Evolutionary conservation across 192 early-diverging fungal genomes (phyloP), one percentile per base, ranked within the genome.

Genomic region (Mortierella antarctica): DNA sequence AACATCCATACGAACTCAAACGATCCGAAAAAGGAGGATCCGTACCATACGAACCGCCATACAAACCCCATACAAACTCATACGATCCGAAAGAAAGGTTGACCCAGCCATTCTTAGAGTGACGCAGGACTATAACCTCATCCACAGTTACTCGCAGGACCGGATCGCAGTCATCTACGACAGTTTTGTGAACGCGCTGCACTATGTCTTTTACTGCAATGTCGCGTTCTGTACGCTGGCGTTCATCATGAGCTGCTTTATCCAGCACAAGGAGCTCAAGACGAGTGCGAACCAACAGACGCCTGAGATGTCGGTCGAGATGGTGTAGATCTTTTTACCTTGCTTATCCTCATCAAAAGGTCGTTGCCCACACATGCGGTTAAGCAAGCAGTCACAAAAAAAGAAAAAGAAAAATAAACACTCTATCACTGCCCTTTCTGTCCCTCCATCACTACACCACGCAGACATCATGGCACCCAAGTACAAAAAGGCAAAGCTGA

Each of bases 211-310:
- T 53, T 80, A 80, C 57, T 67, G 70, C 49, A 53, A 70, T 52
- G 51, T 68, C 8, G 77, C 46, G 12, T 80, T 72, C 55, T 80
- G 77, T n/a, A 13, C 41, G 7, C 14, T 80, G 52, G 77, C 77
- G 0, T 80, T 80, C 17, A 57, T 80, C 41, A 49, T 62, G 57
- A 72, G 70, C 44, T 63, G 47, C 65, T 80, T 80, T 41, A 80
- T 80, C 51, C 70, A 80, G 54, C 77, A 80, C 55, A 72, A 72
- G 59, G 77, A 72, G 15, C 77, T 80, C 60, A 80, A 80, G 70
- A 80, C 77, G 42, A 80, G 72, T 44, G 70, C 77, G 21, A 80
- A 80, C 40, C 77, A 80, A 40, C 57, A 17, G 52, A 78, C 72
- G 65, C 77, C 77, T 17, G 77, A 80, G 70, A 15, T 80, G 65